Percentiles rank a stretch among this genome's conserved stretches.
Evolutionary conservation across 164 flowering plant species (phyloP).

Genomic region (Platanus orientalis): DNA sequence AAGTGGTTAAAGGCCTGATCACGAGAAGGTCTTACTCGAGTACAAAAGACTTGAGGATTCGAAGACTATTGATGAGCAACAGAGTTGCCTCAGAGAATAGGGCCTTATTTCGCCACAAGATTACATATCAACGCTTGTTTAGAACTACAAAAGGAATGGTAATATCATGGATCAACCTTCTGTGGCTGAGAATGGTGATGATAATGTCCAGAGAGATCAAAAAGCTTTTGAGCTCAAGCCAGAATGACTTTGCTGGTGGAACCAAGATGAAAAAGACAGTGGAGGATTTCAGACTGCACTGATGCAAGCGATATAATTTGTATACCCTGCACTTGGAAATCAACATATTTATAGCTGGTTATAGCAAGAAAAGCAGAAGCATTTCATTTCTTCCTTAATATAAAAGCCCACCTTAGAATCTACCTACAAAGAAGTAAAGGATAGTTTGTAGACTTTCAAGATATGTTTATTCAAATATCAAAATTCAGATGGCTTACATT

Average conservation of each 20-base stretch:
- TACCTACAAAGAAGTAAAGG: too few relatives aligned
- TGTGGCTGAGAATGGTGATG: constrained; percentile 15
- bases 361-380: too few relatives aligned
- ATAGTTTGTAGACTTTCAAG: too few relatives aligned
- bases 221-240: constrained; percentile 22
- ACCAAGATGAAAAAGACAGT: constrained; percentile 35
- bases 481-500: too few relatives aligned
- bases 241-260: constrained; percentile 17
- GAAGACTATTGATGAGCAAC: constrained; percentile 63
- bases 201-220: constrained; percentile 17
- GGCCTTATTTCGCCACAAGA: constrained; percentile 94
- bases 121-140: constrained; percentile 88
- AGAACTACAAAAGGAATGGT: constrained; percentile 93
- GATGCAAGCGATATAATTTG: constrained; percentile 40
- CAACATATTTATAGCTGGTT: too few relatives aligned
- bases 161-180: constrained; percentile 43
- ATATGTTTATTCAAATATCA: too few relatives aligned
- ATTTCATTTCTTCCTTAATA: too few relatives aligned
- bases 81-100: constrained; percentile 47
- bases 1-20: constrained; percentile 94
- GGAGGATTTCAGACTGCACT: constrained; percentile 34
- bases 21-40: constrained; percentile 77
- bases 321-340: too few relatives aligned
- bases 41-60: constrained; percentile 70
- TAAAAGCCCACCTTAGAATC: too few relatives aligned